phyloP scores from a whole-genome alignment of 495 filamentous ascomycete species.

The Neurospora sp. region DNA sequence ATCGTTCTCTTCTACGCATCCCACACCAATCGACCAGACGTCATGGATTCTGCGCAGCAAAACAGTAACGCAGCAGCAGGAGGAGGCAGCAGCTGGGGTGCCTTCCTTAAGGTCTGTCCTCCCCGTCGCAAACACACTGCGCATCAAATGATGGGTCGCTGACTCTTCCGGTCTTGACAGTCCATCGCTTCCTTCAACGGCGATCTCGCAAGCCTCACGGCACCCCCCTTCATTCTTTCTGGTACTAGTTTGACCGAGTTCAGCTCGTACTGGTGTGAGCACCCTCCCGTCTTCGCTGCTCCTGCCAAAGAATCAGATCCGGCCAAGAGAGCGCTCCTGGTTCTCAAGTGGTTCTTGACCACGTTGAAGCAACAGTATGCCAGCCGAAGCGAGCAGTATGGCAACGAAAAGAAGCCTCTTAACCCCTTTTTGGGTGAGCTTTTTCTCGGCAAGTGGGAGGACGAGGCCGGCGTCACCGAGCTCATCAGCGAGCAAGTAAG shows the following conservation, averaged over 20 bases:
- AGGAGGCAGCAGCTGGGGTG: constrained; percentile 35
- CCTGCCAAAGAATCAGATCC: constrained; percentile 73
- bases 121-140: not conserved
- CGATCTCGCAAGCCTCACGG: constrained; percentile 86
- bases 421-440: constrained; percentile 89
- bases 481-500: constrained; percentile 60
- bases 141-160: not conserved
- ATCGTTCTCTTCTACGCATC: not conserved
- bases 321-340: constrained; percentile 72
- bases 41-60: constrained; percentile 2
- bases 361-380: constrained; percentile 94
- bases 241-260: constrained; percentile 88
- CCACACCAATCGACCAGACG: not conserved
- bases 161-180: constrained; percentile 30
- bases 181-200: constrained; percentile 96
- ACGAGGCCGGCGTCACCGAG: constrained; percentile 59
- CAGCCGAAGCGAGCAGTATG: constrained; percentile 79
- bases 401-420: constrained; percentile 94
- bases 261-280: constrained; percentile 94
- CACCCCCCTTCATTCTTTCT: constrained; percentile 91
- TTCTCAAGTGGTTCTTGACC: constrained; percentile 94
- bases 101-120: constrained; percentile 41
- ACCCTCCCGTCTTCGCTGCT: constrained; percentile 78
- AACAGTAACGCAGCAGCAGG: constrained; percentile 20
- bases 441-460: constrained; percentile 81